These are phyloP conservation scores for Cotoneaster glaucophyllus DNA, from an alignment of 306 rosid genomes.

Conservation along the genomic window DNA sequence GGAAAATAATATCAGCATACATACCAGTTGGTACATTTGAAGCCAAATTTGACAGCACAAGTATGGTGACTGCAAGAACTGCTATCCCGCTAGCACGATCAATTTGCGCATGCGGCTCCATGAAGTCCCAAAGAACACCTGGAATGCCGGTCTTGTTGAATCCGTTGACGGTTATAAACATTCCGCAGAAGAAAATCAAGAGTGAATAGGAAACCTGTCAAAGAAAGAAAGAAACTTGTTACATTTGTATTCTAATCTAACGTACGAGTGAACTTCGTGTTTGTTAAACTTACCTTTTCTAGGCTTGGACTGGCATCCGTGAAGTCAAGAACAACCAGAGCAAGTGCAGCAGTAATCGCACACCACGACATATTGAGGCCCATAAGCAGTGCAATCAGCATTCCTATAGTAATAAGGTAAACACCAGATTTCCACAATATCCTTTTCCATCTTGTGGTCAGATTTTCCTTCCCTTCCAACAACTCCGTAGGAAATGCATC, in stretches of 20 bases:
- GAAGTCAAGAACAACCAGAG: slow-evolving; percentile 86
- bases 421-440: slow-evolving; percentile 61
- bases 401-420: slow-evolving; percentile 63
- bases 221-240: slow-evolving; percentile 4
- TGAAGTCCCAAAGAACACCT: slow-evolving; percentile 65
- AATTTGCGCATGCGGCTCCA: slow-evolving; percentile 65
- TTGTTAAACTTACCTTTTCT: slow-evolving; percentile 31
- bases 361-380: slow-evolving; percentile 93
- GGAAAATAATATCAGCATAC: neutral
- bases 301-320: slow-evolving; percentile 82
- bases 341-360: slow-evolving; percentile 75
- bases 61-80: slow-evolving; percentile 64
- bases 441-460: slow-evolving; percentile 36
- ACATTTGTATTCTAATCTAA: neutral
- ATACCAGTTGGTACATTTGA: slow-evolving; percentile 94
- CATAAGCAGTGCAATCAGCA: slow-evolving; percentile 66
- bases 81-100: slow-evolving; percentile 46
- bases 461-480: slow-evolving; percentile 23
- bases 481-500: slow-evolving; percentile 14
- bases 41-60: slow-evolving; percentile 74
- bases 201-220: slow-evolving; percentile 87
- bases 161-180: slow-evolving; percentile 90
- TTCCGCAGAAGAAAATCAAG: slow-evolving; percentile 85
- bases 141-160: slow-evolving; percentile 88
- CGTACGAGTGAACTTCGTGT: neutral